Evolutionary conservation across 2,329 filamentous ascomycete genomes (phyloP).

Genomic region (Penicillium sp.): DNA sequence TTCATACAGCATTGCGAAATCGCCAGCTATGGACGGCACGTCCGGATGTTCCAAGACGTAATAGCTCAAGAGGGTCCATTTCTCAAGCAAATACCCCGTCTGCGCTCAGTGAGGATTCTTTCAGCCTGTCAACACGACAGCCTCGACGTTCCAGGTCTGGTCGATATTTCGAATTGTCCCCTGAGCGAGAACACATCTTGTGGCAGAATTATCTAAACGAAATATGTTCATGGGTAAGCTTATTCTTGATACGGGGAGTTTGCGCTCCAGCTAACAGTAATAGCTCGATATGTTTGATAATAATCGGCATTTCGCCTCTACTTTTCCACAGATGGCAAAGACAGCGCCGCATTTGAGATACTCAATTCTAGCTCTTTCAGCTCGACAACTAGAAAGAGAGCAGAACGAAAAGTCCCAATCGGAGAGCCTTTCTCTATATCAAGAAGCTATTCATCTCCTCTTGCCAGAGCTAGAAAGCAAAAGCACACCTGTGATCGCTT

Average conservation of each 20-base stretch:
- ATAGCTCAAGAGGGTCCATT: conserved; percentile 26
- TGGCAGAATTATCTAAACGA: conserved; percentile 39
- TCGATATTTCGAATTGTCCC: conserved; percentile 31
- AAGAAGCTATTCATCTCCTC: conserved; percentile 56
- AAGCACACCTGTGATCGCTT: conserved; percentile 55
- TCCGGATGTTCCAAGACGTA: conserved; percentile 43
- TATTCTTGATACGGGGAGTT: not conserved
- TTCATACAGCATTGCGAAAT: conserved; percentile 52
- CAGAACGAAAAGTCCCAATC: conserved; percentile 44
- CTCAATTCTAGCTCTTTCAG: conserved; percentile 57
- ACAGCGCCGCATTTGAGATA: conserved; percentile 51
- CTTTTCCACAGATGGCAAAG: conserved; percentile 53
- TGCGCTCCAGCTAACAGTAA: not conserved
- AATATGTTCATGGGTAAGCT: conserved; percentile 34
- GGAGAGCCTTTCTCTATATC: conserved; percentile 55
- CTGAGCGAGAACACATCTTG: conserved; percentile 35
- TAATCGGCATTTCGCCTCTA: conserved; percentile 53
- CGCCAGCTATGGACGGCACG: conserved; percentile 52
- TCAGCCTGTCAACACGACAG: conserved; percentile 7
- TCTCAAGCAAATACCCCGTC: conserved; percentile 15
- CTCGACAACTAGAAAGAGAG: conserved; percentile 56
- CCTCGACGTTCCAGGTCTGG: conserved; percentile 19
- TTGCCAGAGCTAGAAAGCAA: conserved; percentile 53
- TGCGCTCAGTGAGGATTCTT: conserved; percentile 12
- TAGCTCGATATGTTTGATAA: conserved; percentile 60